These are phyloP conservation scores for Picea abies DNA, from an alignment of 83 land plant species.

Conservation along the genomic window DNA sequence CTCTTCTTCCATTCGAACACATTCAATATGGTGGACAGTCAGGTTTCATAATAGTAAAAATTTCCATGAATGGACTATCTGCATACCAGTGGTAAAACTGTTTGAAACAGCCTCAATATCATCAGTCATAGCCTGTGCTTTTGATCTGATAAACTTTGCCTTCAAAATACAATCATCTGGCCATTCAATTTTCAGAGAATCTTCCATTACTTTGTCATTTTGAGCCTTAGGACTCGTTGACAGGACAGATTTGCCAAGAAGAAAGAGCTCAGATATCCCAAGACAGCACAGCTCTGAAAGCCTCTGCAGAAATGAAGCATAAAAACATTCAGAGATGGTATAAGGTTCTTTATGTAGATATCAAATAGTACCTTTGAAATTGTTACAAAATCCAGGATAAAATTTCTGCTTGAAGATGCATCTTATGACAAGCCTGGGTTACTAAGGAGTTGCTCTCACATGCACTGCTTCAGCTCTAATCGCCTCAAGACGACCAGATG, in stretches of 20 bases:
- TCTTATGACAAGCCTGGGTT: constrained; percentile 7
- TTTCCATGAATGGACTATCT: neutral
- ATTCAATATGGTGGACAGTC: no score
- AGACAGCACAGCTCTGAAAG: constrained; percentile 92
- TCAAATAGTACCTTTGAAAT: neutral
- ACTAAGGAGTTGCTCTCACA: constrained; percentile 44
- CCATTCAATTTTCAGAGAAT: constrained; percentile 65
- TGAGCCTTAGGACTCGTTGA: constrained; percentile 40
- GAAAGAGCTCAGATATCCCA: constrained; percentile 83
- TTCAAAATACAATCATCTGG: constrained; percentile 83
- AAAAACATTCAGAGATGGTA: constrained; percentile 2
- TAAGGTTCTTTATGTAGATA: neutral
- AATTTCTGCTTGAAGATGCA: neutral
- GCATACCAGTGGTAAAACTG: constrained; percentile 84
- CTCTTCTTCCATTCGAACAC: no score
- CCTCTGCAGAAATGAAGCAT: constrained; percentile 62
- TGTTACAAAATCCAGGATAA: constrained; percentile 3
- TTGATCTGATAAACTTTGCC: constrained; percentile 78
- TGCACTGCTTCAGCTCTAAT: constrained; percentile 95
- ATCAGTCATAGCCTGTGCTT: constrained; percentile 73
- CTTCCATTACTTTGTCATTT: constrained; percentile 44
- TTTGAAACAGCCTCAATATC: constrained; percentile 84
- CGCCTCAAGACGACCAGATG: constrained; percentile 83
- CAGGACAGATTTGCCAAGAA: constrained; percentile 85
- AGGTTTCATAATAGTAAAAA: neutral